Evolutionary conservation across 2,329 filamentous ascomycete species (phyloP).

Genomic region (Trichoderma harzianum): DNA sequence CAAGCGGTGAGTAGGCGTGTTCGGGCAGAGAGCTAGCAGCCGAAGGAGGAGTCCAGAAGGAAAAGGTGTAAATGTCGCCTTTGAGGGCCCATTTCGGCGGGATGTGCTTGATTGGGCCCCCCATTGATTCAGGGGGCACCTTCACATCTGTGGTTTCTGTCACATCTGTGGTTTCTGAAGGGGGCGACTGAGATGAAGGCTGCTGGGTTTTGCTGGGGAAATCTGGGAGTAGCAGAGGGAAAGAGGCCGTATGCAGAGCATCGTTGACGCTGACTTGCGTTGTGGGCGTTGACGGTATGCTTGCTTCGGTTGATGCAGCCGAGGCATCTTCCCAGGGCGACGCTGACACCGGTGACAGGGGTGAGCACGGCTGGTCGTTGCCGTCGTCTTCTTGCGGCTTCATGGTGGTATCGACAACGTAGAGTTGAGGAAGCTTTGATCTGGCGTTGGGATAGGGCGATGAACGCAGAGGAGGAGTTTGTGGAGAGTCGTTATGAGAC

Average conservation of each 20-base stretch:
- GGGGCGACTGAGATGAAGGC: background rate
- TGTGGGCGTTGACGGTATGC: conserved; percentile 6
- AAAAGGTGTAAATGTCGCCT: conserved; percentile 43
- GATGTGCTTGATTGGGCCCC: conserved; percentile 24
- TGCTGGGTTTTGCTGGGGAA: background rate
- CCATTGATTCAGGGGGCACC: background rate
- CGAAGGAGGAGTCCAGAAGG: conserved; percentile 37
- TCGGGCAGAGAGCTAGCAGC: conserved; percentile 33
- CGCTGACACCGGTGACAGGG: background rate
- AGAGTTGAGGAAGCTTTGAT: background rate
- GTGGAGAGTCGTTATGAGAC: background rate
- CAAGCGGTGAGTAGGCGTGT: conserved; percentile 46
- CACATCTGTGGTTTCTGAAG: background rate
- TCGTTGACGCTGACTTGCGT: conserved; percentile 6
- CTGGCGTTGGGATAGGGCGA: background rate
- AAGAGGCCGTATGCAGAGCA: background rate
- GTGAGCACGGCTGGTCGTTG: conserved; percentile 1
- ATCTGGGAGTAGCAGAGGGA: background rate
- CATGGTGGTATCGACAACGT: conserved; percentile 5
- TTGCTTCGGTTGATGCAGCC: background rate
- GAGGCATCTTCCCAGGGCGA: conserved; percentile 9
- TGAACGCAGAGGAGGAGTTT: conserved; percentile 9
- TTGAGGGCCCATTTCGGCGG: conserved; percentile 44
- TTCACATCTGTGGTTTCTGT: background rate
- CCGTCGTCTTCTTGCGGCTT: background rate